phyloP scores from a whole-genome alignment of 495 filamentous ascomycete genomes.

The Viridothelium virens region DNA sequence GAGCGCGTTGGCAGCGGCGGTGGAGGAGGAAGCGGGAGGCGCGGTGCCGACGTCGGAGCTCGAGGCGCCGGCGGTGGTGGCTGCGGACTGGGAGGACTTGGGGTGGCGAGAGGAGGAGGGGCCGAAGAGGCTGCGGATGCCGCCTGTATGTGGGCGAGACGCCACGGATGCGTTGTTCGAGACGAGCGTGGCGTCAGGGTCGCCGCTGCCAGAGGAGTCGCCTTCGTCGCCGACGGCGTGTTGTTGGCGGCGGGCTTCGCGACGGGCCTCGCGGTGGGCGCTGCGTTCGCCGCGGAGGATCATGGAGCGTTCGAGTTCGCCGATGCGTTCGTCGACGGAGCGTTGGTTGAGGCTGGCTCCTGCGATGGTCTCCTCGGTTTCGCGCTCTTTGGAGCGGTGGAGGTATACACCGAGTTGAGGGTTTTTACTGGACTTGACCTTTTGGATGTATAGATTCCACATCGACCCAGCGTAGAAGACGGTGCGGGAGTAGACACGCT shows the following conservation, averaged over 20 bases:
- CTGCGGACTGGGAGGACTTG: neutral
- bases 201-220: constrained; percentile 38
- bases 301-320: constrained; percentile 43
- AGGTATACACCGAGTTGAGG: constrained; percentile 54
- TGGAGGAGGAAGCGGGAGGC: neutral
- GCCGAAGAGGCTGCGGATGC: constrained; percentile 8
- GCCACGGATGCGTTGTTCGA: constrained; percentile 10
- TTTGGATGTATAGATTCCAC: constrained; percentile 59
- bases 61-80: neutral
- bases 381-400: constrained; percentile 52
- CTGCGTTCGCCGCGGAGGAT: constrained; percentile 38
- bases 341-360: constrained; percentile 29
- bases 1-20: neutral
- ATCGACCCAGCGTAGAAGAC: constrained; percentile 56
- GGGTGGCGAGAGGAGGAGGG: neutral
- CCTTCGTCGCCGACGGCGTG: constrained; percentile 27
- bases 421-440: constrained; percentile 46
- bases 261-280: constrained; percentile 23
- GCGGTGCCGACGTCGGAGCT: neutral
- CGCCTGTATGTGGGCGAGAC: constrained; percentile 14
- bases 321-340: constrained; percentile 44
- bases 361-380: constrained; percentile 39
- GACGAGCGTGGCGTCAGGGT: constrained; percentile 30
- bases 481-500: constrained; percentile 52
- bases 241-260: constrained; percentile 24